phyloP scores from a whole-genome alignment of 2,329 filamentous ascomycete genomes.

The Verticillium alfalfae region DNA sequence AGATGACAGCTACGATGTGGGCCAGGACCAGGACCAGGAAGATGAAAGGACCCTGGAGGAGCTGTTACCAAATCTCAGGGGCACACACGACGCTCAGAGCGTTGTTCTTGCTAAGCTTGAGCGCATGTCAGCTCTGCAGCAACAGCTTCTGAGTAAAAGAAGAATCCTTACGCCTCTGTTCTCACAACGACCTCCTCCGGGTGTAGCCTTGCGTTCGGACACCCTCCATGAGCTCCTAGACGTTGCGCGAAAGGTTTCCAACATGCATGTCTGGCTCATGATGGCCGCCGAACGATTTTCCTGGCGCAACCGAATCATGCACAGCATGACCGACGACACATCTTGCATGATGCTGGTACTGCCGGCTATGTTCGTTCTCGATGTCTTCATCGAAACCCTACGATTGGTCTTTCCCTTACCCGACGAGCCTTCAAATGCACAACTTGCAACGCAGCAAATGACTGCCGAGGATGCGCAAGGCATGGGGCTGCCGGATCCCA shows the following conservation, averaged over 20 bases:
- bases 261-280: conserved; percentile 2
- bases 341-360: conserved; percentile 4
- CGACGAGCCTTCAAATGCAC: background rate
- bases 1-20: background rate
- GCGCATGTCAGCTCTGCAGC: background rate
- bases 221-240: conserved; percentile 3
- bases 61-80: background rate
- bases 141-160: conserved; percentile 4
- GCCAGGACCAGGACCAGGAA: background rate
- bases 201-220: background rate
- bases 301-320: conserved; percentile 3
- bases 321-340: conserved; percentile 5
- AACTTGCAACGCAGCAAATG: background rate
- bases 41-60: background rate
- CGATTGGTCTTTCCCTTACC: conserved; percentile 2
- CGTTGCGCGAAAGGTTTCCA: conserved; percentile 2
- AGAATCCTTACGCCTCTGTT: background rate
- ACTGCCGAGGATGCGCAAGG: background rate
- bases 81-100: background rate
- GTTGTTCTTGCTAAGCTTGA: conserved; percentile 1
- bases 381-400: conserved; percentile 2
- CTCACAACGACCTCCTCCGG: background rate
- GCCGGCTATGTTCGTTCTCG: conserved; percentile 4
- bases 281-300: conserved; percentile 1
- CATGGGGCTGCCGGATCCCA: background rate